phyloP scores from a whole-genome alignment of 2,329 filamentous ascomycete genomes.

The Alternaria incomplexa region DNA sequence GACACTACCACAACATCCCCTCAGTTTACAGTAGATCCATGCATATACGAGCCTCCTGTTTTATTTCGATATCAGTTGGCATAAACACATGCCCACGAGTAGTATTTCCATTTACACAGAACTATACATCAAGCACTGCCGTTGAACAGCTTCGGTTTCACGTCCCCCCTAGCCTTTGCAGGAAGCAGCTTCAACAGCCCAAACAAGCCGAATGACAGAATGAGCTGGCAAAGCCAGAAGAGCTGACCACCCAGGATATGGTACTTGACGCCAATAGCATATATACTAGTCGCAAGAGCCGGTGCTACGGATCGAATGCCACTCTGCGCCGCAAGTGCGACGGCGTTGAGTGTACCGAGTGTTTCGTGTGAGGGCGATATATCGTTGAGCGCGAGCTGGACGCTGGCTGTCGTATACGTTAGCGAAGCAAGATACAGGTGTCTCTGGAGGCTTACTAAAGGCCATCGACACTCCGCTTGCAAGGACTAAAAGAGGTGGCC shows the following conservation, averaged over 20 bases:
- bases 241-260: constrained; percentile 69
- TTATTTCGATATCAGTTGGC: no score
- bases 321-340: constrained; percentile 67
- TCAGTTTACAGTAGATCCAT: no score
- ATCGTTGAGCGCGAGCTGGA: constrained; percentile 78
- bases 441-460: constrained; percentile 55
- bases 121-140: neutral
- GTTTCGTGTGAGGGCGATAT: constrained; percentile 68
- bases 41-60: neutral
- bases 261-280: constrained; percentile 68
- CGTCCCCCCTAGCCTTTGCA: constrained; percentile 29
- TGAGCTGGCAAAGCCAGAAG: constrained; percentile 65
- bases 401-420: constrained; percentile 52
- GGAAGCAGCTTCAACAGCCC: constrained; percentile 28
- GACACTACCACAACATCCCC: neutral
- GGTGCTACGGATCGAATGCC: constrained; percentile 71
- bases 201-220: constrained; percentile 26
- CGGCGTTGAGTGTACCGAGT: constrained; percentile 74
- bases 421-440: neutral
- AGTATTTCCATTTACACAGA: neutral
- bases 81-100: rapidly evolving
- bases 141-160: neutral
- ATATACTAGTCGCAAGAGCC: constrained; percentile 69
- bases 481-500: constrained; percentile 21
- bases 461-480: constrained; percentile 10